A percentile compares a stretch with the other conserved stretches of the same genome.
These are phyloP conservation scores for Kurtzmaniella natalensis DNA, from an alignment of 1,139 yeast genomes.

Conservation along the genomic window DNA sequence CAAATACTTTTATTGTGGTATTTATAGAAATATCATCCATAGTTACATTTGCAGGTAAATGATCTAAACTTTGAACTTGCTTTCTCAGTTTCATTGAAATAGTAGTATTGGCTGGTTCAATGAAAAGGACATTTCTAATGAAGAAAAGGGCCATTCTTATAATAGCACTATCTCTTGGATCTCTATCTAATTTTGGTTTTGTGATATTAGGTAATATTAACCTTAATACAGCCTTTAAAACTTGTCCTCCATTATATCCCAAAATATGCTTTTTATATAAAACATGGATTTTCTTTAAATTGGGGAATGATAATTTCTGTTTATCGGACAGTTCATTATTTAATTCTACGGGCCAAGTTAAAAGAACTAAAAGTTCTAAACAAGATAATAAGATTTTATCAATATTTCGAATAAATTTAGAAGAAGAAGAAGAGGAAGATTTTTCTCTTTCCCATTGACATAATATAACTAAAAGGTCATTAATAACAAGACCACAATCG, in stretches of 20 bases:
- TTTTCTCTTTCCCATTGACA: conserved; percentile 63
- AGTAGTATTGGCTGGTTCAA: conserved; percentile 62
- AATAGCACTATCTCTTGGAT: conserved; percentile 68
- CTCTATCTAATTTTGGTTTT: conserved; percentile 53
- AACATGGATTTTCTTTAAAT: conserved; percentile 61
- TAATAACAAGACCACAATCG: conserved; percentile 66
- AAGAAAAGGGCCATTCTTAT: conserved; percentile 69
- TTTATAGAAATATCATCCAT: conserved; percentile 67
- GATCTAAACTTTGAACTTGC: conserved; percentile 23
- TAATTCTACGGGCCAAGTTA: conserved; percentile 77
- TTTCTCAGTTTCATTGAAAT: conserved; percentile 35
- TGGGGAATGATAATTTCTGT: conserved; percentile 56
- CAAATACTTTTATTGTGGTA: conserved; percentile 53
- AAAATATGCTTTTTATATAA: conserved; percentile 68
- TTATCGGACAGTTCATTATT: conserved; percentile 46
- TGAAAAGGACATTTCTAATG: conserved; percentile 69
- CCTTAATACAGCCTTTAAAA: conserved; percentile 66
- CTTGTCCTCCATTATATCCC: conserved; percentile 53
- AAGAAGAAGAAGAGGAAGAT: conserved; percentile 17
- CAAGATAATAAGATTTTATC: conserved; percentile 67
- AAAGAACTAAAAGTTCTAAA: conserved; percentile 73
- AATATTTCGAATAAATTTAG: conserved; percentile 32
- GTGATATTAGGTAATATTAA: conserved; percentile 64
- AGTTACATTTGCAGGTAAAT: conserved; percentile 52
- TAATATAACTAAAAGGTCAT: conserved; percentile 72